Conservation (phyloP, 169 alveolate genomes). For the Ichthyophthirius multifiliis region DNA sequence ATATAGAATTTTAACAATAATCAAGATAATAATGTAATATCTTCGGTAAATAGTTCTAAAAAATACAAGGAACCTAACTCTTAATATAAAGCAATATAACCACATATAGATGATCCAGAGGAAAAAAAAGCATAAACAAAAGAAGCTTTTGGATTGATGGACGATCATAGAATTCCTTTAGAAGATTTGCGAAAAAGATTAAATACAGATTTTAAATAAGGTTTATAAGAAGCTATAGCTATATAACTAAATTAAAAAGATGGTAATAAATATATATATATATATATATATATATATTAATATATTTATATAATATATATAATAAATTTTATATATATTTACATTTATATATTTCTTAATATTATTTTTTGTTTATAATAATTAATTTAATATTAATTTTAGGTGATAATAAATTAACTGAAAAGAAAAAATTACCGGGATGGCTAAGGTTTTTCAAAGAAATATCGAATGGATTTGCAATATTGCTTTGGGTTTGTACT, state of each 20-base stretch:
- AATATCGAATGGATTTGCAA: constrained; percentile 65
- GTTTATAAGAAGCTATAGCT: constrained; percentile 16
- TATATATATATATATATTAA: too few species aligned
- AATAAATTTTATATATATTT: too few species aligned
- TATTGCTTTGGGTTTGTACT: constrained; percentile 80
- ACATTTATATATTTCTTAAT: too few species aligned
- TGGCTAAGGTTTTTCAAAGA: constrained; percentile 63
- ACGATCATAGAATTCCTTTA: constrained; percentile 40
- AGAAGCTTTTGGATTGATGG: constrained; percentile 34
- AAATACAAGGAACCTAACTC: constrained; percentile 10
- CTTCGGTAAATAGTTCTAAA: too few species aligned
- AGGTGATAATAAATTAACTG: constrained; percentile 81
- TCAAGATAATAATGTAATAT: too few species aligned
- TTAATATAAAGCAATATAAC: not conserved
- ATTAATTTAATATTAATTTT: too few species aligned
- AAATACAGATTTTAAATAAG: not conserved
- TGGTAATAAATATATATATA: not conserved
- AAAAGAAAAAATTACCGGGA: constrained; percentile 73
- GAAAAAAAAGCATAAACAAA: not conserved
- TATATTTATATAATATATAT: too few species aligned
- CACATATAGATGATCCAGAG: not conserved
- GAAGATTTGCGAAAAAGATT: constrained; percentile 16
- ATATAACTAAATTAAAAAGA: not conserved
- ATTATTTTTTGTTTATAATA: too few species aligned
- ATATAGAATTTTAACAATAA: too few species aligned